These are phyloP conservation scores for Myxozyma monticola DNA, from an alignment of 805 yeast genomes.

Conservation along the genomic window DNA sequence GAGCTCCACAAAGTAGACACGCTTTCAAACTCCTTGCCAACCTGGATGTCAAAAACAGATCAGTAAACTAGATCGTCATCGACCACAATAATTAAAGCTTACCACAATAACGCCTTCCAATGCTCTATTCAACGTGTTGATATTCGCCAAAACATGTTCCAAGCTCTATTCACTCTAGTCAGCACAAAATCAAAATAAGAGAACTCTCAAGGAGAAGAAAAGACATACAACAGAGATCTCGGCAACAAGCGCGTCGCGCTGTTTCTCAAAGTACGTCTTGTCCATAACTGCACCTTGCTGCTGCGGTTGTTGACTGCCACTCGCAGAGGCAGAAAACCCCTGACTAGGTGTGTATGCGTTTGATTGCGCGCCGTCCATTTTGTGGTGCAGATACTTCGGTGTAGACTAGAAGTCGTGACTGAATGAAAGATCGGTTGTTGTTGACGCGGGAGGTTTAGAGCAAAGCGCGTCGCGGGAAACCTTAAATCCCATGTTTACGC, in stretches of 20 bases:
- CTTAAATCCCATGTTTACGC: too few relatives aligned
- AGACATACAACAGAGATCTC: slow-evolving; percentile 49
- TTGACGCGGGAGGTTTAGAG: too few relatives aligned
- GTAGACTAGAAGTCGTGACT: too few relatives aligned
- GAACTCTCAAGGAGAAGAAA: background rate
- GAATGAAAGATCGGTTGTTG: too few relatives aligned
- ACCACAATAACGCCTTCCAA: slow-evolving; percentile 64
- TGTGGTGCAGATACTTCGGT: too few relatives aligned
- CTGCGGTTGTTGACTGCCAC: too few relatives aligned
- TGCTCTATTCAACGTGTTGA: slow-evolving; percentile 66
- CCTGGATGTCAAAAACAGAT: slow-evolving; percentile 10
- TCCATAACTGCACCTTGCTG: too few relatives aligned
- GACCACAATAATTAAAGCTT: background rate
- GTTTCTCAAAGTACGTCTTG: slow-evolving; percentile 53
- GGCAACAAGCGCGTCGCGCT: slow-evolving; percentile 57
- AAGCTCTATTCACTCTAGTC: slow-evolving; percentile 40
- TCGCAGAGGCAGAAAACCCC: too few relatives aligned
- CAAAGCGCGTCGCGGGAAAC: too few relatives aligned
- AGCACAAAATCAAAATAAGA: background rate
- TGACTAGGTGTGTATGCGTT: too few relatives aligned
- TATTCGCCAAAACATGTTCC: slow-evolving; percentile 64
- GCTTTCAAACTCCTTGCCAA: slow-evolving; percentile 73
- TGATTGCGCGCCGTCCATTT: too few relatives aligned
- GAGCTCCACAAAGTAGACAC: slow-evolving; percentile 70
- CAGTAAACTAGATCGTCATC: background rate